Evolutionary conservation across 192 early-diverging fungal genomes (phyloP).

Genomic region (Umbelopsis sp.): DNA sequence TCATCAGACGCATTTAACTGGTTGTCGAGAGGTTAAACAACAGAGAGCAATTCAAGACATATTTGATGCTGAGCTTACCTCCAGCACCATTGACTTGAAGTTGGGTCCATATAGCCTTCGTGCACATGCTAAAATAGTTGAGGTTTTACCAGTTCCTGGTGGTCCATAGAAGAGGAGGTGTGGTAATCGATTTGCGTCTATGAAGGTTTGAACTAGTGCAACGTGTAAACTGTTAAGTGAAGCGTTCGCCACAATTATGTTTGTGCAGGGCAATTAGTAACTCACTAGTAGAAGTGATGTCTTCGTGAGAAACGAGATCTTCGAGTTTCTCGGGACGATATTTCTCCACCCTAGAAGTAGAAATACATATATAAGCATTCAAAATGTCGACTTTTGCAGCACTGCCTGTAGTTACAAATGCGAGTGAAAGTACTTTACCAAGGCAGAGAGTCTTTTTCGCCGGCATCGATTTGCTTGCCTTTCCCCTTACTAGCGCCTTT

Average conservation of each 20-base stretch:
- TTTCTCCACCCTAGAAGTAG: slow-evolving; percentile 87
- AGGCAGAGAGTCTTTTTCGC: slow-evolving; percentile 32
- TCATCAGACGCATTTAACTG: slow-evolving; percentile 98
- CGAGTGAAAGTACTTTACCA: slow-evolving; percentile 24
- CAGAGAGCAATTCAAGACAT: background rate
- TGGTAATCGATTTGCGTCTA: slow-evolving; percentile 89
- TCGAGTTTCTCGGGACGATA: slow-evolving; percentile 88
- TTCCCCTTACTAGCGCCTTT: slow-evolving; percentile 32
- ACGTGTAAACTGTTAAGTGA: background rate
- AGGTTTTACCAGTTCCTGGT: slow-evolving; percentile 96
- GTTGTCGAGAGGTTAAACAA: background rate
- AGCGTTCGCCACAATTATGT: background rate
- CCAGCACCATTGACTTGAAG: slow-evolving; percentile 90
- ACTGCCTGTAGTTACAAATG: background rate
- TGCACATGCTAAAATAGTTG: slow-evolving; percentile 94
- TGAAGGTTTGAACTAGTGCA: slow-evolving; percentile 76
- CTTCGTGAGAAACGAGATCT: slow-evolving; percentile 91
- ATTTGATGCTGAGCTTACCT: slow-evolving; percentile 49
- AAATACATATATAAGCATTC: background rate
- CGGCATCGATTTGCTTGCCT: slow-evolving; percentile 21
- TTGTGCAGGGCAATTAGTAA: background rate
- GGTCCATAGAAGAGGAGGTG: slow-evolving; percentile 98
- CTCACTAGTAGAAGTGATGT: slow-evolving; percentile 89
- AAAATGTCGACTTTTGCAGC: background rate
- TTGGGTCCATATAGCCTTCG: slow-evolving; percentile 83